Evolutionary conservation across 2,329 filamentous ascomycete genomes (phyloP), one percentile per base, ranked within the genome.

Genomic region (Fusarium sp.): DNA sequence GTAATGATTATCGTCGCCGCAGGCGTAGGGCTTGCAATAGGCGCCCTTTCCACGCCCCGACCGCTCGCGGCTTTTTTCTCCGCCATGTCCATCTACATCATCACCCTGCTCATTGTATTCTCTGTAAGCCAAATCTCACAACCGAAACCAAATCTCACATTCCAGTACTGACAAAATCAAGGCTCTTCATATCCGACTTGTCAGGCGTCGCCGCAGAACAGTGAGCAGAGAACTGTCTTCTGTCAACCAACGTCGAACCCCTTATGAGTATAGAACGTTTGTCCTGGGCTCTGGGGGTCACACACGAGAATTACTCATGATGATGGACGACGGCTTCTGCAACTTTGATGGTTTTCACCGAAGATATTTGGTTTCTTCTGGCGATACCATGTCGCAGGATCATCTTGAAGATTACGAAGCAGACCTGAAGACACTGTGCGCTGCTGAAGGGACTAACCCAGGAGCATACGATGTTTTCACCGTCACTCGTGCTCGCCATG

Each of bases 231-330:
- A 78, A 77, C 10, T 63, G 21, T 49, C 51, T 38, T 29, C 46
- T 23, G 25, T 15, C 3, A 37, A 35, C 11, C 52, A 49, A 5
- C 67, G 62, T 27, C 55, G 60, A 27, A 66, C 37, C 11, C 29
- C 45, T 6, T 73, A 76, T 7, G 82, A 83, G 31, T 88, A 95
- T 80, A 85, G 94, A 60, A 85, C 97, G 37, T 88, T 97, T 71
- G 91, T 98, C 31, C 91, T 98, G 29, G 96, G 96, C 58, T 97
- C 93, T 6, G 96, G 96, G 37, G 96, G 96, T 2, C 96, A 99
- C 82, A 98, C n/a, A n/a, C n/a, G n/a, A n/a, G n/a, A n/a, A n/a
- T n/a, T n/a, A n/a, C n/a, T n/a, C n/a, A n/a, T n/a, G n/a, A n/a
- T 98, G 84, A 89, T 99, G 75, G 84, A 86, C 63, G 84, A 86